Conservation (phyloP, 2,329 filamentous ascomycete genomes). For the Exophiala phaeomuriformis region DNA sequence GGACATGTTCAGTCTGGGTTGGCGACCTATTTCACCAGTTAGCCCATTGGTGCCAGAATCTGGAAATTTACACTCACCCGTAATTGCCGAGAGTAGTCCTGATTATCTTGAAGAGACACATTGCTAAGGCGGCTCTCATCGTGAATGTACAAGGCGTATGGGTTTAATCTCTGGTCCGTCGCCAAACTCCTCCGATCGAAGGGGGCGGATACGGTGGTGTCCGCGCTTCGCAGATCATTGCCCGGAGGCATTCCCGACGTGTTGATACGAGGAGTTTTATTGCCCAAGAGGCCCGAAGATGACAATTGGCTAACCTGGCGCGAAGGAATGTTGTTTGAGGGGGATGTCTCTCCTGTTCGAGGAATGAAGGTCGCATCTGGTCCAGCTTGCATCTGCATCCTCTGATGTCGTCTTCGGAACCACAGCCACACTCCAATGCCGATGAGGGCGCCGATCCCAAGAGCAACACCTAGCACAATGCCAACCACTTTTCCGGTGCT, state of each 20-base stretch:
- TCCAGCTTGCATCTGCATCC: background rate
- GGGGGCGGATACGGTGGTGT: slow-evolving; percentile 8
- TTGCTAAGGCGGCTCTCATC: slow-evolving; percentile 39
- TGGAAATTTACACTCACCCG: slow-evolving; percentile 14
- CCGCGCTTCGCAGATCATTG: slow-evolving; percentile 19
- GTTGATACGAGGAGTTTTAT: slow-evolving; percentile 22
- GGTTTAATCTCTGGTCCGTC: slow-evolving; percentile 42
- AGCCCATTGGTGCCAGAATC: slow-evolving; percentile 3
- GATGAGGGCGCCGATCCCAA: slow-evolving; percentile 34
- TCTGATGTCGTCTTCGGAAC: slow-evolving; percentile 33
- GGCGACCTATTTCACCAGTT: slow-evolving; percentile 18
- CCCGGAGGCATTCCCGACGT: slow-evolving; percentile 16
- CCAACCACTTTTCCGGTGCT: slow-evolving; percentile 40
- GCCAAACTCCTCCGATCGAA: slow-evolving; percentile 24
- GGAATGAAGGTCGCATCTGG: slow-evolving; percentile 15
- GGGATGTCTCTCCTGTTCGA: slow-evolving; percentile 16
- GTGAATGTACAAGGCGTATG: slow-evolving; percentile 36
- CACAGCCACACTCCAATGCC: slow-evolving; percentile 37
- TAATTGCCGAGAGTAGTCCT: slow-evolving; percentile 41
- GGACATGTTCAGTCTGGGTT: slow-evolving; percentile 18
- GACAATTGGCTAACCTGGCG: slow-evolving; percentile 29
- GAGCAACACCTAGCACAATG: slow-evolving; percentile 38
- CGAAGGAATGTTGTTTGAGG: slow-evolving; percentile 25
- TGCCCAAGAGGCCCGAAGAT: slow-evolving; percentile 24
- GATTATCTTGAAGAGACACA: slow-evolving; percentile 42